phyloP scores from a whole-genome alignment of 495 filamentous ascomycete species.

The Daldinia vernicosa region DNA sequence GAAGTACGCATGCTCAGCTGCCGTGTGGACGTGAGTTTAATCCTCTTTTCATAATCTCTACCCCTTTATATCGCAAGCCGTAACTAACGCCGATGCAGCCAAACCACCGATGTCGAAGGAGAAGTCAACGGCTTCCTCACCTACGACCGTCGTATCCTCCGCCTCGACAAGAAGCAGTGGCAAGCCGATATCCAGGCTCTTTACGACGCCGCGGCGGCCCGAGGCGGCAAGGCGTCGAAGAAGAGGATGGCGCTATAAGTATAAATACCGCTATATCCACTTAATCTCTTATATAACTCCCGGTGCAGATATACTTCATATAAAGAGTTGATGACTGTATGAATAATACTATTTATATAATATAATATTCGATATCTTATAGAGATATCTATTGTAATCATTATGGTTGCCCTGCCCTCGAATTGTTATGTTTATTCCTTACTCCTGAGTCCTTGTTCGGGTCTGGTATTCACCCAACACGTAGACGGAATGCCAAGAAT shows the following conservation, averaged over 20 bases:
- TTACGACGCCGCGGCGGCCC: constrained; percentile 60
- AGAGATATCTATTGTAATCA: neutral
- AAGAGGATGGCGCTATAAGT: constrained; percentile 15
- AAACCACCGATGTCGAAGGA: constrained; percentile 78
- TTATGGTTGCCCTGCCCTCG: too few species aligned
- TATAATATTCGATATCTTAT: neutral
- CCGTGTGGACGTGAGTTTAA: constrained; percentile 46
- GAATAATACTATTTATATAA: neutral
- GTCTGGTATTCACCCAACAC: neutral
- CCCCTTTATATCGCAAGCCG: neutral
- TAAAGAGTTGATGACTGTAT: neutral
- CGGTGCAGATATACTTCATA: constrained; percentile 1
- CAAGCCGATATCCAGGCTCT: constrained; percentile 65
- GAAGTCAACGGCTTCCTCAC: constrained; percentile 76
- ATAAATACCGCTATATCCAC: neutral
- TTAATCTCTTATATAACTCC: neutral
- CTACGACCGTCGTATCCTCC: constrained; percentile 66
- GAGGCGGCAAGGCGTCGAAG: constrained; percentile 32
- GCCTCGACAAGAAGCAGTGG: constrained; percentile 67
- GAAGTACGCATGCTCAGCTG: constrained; percentile 58
- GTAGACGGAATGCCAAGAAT: neutral
- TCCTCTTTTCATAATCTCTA: neutral
- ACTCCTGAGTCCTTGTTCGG: too few species aligned
- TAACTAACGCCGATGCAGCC: constrained; percentile 52
- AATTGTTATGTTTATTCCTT: too few species aligned